These are phyloP conservation scores for Magnolia officinalis DNA, from an alignment of 164 flowering plant species.

Conservation along the genomic window DNA sequence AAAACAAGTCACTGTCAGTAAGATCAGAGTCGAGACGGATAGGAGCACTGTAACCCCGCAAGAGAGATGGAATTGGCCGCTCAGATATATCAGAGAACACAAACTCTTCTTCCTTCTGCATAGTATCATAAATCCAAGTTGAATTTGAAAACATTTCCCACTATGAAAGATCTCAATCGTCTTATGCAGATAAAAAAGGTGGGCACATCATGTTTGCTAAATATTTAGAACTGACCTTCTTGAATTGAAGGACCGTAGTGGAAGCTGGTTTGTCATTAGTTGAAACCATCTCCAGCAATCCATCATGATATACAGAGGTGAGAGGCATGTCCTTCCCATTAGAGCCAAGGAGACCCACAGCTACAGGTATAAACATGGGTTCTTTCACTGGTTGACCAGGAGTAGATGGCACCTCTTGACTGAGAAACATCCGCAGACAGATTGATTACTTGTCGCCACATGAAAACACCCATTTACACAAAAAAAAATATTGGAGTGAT, in stretches of 20 bases:
- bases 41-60: slow-evolving; percentile 91
- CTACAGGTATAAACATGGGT: slow-evolving; percentile 92
- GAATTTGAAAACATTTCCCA: not conserved
- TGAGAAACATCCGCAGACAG: slow-evolving; percentile 21
- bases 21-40: slow-evolving; percentile 86
- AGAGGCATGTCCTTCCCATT: slow-evolving; percentile 79
- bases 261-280: slow-evolving; percentile 42
- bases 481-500: not conserved
- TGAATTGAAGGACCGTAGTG: slow-evolving; percentile 67
- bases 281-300: slow-evolving; percentile 43
- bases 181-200: not conserved
- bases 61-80: slow-evolving; percentile 74
- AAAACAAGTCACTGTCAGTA: slow-evolving; percentile 72
- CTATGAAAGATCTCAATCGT: not conserved
- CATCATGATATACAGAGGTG: slow-evolving; percentile 64
- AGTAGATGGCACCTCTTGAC: slow-evolving; percentile 90
- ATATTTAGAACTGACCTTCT: slow-evolving; percentile 52
- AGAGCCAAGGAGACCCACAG: slow-evolving; percentile 76
- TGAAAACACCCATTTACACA: not conserved
- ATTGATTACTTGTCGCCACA: not conserved
- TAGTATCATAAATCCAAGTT: slow-evolving; percentile 8
- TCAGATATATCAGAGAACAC: slow-evolving; percentile 69
- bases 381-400: slow-evolving; percentile 90
- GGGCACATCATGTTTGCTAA: not conserved
- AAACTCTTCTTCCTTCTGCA: slow-evolving; percentile 93